phyloP scores from a whole-genome alignment of 352 stramenopile species.

The Aphanomyces euteiches region DNA sequence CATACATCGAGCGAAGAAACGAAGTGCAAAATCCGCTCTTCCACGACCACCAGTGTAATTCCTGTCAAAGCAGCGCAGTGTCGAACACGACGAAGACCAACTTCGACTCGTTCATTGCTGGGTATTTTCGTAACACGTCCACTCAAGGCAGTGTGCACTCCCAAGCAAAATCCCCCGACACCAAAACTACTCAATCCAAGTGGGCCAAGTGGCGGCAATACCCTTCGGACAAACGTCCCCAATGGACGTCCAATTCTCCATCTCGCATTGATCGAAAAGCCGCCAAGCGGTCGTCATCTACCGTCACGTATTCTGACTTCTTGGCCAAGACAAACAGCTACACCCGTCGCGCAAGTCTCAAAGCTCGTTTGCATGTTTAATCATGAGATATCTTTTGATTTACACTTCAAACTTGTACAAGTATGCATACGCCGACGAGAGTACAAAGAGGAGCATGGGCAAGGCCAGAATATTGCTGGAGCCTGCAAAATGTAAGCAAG shows the following conservation, averaged over 20 bases:
- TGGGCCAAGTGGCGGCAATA: constrained; percentile 24
- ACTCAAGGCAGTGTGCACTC: background rate
- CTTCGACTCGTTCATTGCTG: constrained; percentile 26
- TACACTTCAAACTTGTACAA: constrained; percentile 24
- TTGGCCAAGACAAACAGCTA: constrained; percentile 12
- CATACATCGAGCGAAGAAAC: constrained; percentile 22
- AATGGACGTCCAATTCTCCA: background rate
- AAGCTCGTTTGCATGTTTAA: background rate
- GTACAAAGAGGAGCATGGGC: constrained; percentile 54
- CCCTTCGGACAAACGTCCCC: background rate
- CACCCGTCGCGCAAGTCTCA: constrained; percentile 1
- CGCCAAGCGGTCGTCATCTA: background rate
- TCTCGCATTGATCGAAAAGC: background rate
- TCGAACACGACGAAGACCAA: background rate
- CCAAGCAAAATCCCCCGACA: background rate
- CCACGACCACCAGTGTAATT: background rate
- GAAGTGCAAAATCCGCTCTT: constrained; percentile 8
- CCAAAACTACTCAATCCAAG: background rate
- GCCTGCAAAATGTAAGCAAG: background rate
- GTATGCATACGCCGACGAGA: constrained; percentile 20
- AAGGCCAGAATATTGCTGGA: constrained; percentile 53
- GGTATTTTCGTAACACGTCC: constrained; percentile 15
- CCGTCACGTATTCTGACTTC: background rate
- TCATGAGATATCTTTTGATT: background rate
- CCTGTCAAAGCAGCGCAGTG: background rate